Conservation (phyloP, 2,329 filamentous ascomycete genomes). For the Pestalotiopsis sp. region DNA sequence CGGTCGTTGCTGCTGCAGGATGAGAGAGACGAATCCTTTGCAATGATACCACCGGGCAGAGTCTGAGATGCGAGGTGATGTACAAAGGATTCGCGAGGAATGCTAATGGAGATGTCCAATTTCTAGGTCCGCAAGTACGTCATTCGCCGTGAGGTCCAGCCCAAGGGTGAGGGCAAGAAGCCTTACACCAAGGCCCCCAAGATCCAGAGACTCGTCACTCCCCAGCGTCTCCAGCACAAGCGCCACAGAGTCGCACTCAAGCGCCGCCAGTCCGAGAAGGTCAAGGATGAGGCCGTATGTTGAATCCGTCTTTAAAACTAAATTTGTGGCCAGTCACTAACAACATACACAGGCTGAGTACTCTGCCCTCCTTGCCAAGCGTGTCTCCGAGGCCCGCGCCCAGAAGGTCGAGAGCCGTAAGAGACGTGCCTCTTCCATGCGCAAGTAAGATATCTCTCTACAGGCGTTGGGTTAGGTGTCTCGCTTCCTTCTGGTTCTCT, state of each 20-base stretch:
- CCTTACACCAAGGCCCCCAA: constrained; percentile 99
- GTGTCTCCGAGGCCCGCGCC: constrained; percentile 93
- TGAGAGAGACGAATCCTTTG: constrained; percentile 42
- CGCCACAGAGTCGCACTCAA: constrained; percentile 97
- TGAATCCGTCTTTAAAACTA: constrained; percentile 8
- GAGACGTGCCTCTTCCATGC: constrained; percentile 94
- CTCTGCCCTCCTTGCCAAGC: constrained; percentile 93
- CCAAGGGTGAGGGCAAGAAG: constrained; percentile 96
- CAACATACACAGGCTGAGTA: constrained; percentile 80
- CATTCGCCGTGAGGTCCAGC: constrained; percentile 96
- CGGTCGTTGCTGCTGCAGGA: constrained; percentile 47
- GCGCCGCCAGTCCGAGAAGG: constrained; percentile 94
- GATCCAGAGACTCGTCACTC: constrained; percentile 99
- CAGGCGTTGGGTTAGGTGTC: constrained; percentile 35
- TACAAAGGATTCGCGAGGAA: constrained; percentile 16
- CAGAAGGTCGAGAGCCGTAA: constrained; percentile 93
- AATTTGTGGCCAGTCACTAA: not conserved
- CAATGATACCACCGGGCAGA: constrained; percentile 49
- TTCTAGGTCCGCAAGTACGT: constrained; percentile 96
- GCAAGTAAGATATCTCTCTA: constrained; percentile 66
- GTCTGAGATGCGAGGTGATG: constrained; percentile 32
- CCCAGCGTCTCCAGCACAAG: constrained; percentile 99
- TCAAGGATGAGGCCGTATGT: constrained; percentile 98
- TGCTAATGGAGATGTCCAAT: constrained; percentile 38
- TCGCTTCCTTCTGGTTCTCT: constrained; percentile 36